Evolutionary conservation across 23 red algal species (phyloP).

Genomic region (Gracilariopsis chorda): DNA sequence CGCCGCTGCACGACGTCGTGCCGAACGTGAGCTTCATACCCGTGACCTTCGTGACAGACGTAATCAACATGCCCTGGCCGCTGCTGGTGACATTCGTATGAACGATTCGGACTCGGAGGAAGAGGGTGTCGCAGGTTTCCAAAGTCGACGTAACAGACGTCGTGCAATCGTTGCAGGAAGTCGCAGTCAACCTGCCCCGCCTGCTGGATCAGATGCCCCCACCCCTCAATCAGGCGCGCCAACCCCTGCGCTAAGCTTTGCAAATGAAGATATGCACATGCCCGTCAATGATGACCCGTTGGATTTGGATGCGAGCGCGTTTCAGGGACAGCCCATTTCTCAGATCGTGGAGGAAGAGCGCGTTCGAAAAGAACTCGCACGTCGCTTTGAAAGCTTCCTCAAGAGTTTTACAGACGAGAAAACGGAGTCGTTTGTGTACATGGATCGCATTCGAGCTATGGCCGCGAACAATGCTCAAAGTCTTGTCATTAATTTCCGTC

Average conservation of each 20-base stretch:
- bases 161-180: slow-evolving; percentile 30
- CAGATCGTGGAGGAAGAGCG: slow-evolving; percentile 61
- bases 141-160: slow-evolving; percentile 4
- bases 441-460: slow-evolving; percentile 80
- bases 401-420: slow-evolving; percentile 69
- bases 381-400: slow-evolving; percentile 75
- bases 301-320: slow-evolving; percentile 63
- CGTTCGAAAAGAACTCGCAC: slow-evolving; percentile 57
- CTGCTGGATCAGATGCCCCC: not conserved
- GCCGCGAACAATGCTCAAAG: slow-evolving; percentile 89
- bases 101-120: slow-evolving; percentile 60
- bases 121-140: slow-evolving; percentile 29
- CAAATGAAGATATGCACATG: slow-evolving; percentile 25
- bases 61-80: not conserved
- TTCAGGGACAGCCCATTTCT: slow-evolving; percentile 41
- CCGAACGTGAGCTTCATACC: slow-evolving; percentile 64
- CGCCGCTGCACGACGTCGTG: slow-evolving; percentile 60
- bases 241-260: slow-evolving; percentile 33
- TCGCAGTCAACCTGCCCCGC: not conserved
- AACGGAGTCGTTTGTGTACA: slow-evolving; percentile 76
- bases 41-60: slow-evolving; percentile 1
- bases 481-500: slow-evolving; percentile 80
- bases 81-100: not conserved
- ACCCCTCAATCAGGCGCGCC: not conserved
- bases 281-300: slow-evolving; percentile 34